These are phyloP conservation scores for Salmacisia buchloeana DNA, from an alignment of 1,284 basidiomycete species.

Conservation along the genomic window DNA sequence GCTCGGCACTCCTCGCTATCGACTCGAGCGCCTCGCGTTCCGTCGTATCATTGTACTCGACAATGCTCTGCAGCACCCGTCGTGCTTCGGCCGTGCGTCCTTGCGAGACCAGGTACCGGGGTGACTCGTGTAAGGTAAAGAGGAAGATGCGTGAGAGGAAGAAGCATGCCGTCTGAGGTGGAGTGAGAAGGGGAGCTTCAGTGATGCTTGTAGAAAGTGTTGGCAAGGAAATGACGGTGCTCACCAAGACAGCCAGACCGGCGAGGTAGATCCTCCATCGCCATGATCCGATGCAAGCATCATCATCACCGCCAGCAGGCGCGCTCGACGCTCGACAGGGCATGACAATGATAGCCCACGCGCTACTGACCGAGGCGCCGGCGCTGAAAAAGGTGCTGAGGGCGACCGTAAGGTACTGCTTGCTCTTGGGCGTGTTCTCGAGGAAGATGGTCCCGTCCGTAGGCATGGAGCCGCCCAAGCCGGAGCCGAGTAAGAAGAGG, in stretches of 20 bases:
- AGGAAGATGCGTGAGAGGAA: slow-evolving; percentile 74
- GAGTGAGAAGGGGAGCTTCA: not conserved
- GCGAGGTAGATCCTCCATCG: slow-evolving; percentile 22
- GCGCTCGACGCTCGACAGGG: not conserved
- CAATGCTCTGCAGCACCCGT: slow-evolving; percentile 34
- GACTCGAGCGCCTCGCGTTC: slow-evolving; percentile 3
- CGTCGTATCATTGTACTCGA: slow-evolving; percentile 25
- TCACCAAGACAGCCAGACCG: slow-evolving; percentile 18
- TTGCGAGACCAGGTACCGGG: slow-evolving; percentile 52
- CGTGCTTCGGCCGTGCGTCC: slow-evolving; percentile 34
- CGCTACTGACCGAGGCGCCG: slow-evolving; percentile 46
- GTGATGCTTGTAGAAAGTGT: not conserved
- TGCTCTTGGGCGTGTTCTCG: slow-evolving; percentile 85
- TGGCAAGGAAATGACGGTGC: not conserved
- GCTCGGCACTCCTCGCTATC: not conserved
- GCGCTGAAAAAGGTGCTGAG: slow-evolving; percentile 70
- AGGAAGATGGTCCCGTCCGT: slow-evolving; percentile 90
- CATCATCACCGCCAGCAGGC: not conserved
- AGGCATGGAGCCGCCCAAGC: slow-evolving; percentile 78
- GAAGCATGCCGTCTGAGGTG: slow-evolving; percentile 70
- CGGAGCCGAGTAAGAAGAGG: slow-evolving; percentile 81
- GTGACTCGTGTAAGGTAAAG: slow-evolving; percentile 87
- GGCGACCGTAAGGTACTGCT: slow-evolving; percentile 86
- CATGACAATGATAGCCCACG: slow-evolving; percentile 8
- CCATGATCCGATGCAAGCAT: slow-evolving; percentile 13